A percentile compares a stretch with the other conserved stretches of the same genome.
These are phyloP conservation scores for Spergularia bocconei DNA, from an alignment of 148 eudicot genomes.

Conservation along the genomic window DNA sequence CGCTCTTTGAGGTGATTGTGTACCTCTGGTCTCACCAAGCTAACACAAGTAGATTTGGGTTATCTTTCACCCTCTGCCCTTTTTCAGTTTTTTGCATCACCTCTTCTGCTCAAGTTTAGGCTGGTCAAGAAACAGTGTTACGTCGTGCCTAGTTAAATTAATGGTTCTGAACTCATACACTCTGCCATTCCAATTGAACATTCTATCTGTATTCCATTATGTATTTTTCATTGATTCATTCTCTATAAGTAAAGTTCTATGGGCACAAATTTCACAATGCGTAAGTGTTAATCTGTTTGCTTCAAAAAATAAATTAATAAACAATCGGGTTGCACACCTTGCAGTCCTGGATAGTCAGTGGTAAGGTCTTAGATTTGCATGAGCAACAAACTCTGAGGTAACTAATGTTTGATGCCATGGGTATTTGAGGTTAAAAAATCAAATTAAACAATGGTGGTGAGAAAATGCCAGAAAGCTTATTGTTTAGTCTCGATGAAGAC, in stretches of 20 bases:
- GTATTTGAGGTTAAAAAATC: not conserved
- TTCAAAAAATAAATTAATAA: not conserved
- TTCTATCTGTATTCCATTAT: not conserved
- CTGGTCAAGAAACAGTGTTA: not conserved
- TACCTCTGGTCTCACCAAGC: not conserved
- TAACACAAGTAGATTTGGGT: not conserved
- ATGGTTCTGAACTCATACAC: too few relatives aligned
- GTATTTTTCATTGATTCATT: not conserved
- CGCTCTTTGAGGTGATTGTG: not conserved
- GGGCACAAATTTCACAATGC: not conserved
- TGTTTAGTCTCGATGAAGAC: not conserved
- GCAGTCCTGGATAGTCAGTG: not conserved
- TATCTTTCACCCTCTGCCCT: not conserved
- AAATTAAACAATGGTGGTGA: not conserved
- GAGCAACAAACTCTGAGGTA: not conserved
- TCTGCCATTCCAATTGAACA: too few relatives aligned
- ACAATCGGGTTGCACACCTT: not conserved
- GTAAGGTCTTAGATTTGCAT: not conserved
- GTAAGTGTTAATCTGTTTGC: not conserved
- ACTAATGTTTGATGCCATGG: not conserved
- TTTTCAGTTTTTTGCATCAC: not conserved
- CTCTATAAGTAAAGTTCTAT: too few relatives aligned
- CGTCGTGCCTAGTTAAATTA: not conserved
- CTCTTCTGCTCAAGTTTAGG: not conserved
- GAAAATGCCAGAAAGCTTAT: not conserved